Conservation (phyloP, 129 eudicot species). For the Arctium minus region DNA sequence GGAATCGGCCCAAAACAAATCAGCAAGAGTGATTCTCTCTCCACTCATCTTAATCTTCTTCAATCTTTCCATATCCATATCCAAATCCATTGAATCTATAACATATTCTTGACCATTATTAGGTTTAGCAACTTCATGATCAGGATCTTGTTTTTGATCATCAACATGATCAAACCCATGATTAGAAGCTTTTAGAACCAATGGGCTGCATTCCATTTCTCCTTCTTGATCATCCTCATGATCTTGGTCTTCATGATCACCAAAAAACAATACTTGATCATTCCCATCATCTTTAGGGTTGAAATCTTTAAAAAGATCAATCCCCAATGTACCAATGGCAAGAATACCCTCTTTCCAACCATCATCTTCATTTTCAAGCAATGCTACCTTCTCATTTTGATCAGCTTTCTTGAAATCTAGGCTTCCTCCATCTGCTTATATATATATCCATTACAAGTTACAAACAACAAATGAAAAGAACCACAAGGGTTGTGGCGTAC, state of each 20-base stretch:
- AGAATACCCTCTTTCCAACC: slow-evolving; percentile 55
- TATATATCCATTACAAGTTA: background rate
- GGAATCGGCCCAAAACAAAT: slow-evolving; percentile 50
- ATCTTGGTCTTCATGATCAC: background rate
- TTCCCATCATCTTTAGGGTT: slow-evolving; percentile 4
- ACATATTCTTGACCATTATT: background rate
- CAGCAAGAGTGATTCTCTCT: slow-evolving; percentile 67
- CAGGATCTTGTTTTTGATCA: background rate
- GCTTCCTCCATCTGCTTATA: slow-evolving; percentile 18
- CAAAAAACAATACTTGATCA: background rate
- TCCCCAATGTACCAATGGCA: slow-evolving; percentile 63
- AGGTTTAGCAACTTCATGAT: slow-evolving; percentile 14
- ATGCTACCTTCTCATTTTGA: slow-evolving; percentile 21
- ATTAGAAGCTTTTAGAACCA: slow-evolving; percentile 28
- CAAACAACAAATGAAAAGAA: background rate
- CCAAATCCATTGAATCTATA: slow-evolving; percentile 1
- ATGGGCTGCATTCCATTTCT: slow-evolving; percentile 34
- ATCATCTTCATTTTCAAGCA: slow-evolving; percentile 30
- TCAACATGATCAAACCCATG: slow-evolving; percentile 12
- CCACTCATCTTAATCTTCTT: slow-evolving; percentile 21
- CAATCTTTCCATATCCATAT: background rate
- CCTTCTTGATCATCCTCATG: background rate
- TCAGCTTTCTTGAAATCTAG: slow-evolving; percentile 16
- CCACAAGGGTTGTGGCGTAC: background rate
- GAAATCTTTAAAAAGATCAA: slow-evolving; percentile 30